Base-by-base conservation (phyloP, 768 basidiomycete species). In the Boletales sp. region DNA sequence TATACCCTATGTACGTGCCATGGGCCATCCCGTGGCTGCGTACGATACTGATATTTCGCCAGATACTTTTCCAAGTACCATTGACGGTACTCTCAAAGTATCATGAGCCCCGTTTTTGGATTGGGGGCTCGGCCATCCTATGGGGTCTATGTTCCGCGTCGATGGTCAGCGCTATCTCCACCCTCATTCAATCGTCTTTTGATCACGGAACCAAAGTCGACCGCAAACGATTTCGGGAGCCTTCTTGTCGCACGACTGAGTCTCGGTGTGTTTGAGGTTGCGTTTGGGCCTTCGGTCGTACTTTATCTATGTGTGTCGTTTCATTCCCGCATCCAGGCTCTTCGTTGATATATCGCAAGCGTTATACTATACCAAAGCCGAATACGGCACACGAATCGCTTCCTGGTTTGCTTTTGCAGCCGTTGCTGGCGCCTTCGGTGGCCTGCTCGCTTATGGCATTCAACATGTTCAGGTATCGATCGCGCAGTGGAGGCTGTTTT, bases 71-170 rank as follows among this genome's bases (percentile, higher is more conserved):
- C 52, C 83, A 86, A 69, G 72, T 89, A 34, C 88, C 88, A 1
- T 84, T 81, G 9, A 82, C 82, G 0, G 62, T 90, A 21, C 57
- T 73, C 1, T 84, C 86, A 18, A 90, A 90, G 62, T 72, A 86
- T 36, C 79, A 80, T 54, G 80, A 72, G 18, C 88, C 88, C n/a
- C 76, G 80, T n/a, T 50, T 79, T 32, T 90, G 84, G 82, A 76
- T 90, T 45, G 84, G 83, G 15, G 68, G 70, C 34, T 77, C 83
- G 37, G 82, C 86, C 11, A 69, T 86, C 19, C 79, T 86, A 12
- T 90, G 88, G 87, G 87, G 88, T 4, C 42, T 82, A 13, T 81
- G 79, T 21, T 87, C 88, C 8, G 82, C 83, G 3, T 71, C 84
- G 15, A 86, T 87, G 86, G 86, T 84, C 48, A 24, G 24, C 24